Evolutionary conservation across 2,329 filamentous ascomycete genomes (phyloP), one percentile per base, ranked within the genome.

Genomic region (Karstenula rhodostoma): DNA sequence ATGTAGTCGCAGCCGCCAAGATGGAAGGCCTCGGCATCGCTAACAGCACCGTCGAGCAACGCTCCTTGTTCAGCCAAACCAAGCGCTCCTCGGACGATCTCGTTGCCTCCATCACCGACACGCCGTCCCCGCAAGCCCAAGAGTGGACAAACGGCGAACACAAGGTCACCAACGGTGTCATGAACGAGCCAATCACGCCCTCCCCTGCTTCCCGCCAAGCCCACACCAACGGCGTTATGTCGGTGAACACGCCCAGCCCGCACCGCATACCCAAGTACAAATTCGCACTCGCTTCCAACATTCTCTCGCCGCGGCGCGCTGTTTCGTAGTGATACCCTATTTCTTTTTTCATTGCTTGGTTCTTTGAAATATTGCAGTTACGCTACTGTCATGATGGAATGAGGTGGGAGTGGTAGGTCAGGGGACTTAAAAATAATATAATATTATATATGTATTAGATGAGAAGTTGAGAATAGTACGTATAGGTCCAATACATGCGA

Each of bases 11-110:
- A 5, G 64, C 60, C 8, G 69, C 69, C 9, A 71, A 69, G 22
- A 56, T 70, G 1, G 67, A 75, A 50, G 68, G 71, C 3, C 59
- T 72, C 12, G 72, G 72, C 8, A 65, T 74, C 25, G 51, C 65
- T 1, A 64, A 64, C 40, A 56, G 43, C 35, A 63, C 58, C 19
- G 61, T 70, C 1, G 71, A 72, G 7, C 61, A 40, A 22, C 33
- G 33, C 7, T 40, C 67, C 4, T 61, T 67, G 10, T 77, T 77
- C 57, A 66, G 71, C 4, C 73, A 77, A 48, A 76, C 75, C 1
- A 76, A 74, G 54, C 52, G 63, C 17, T 76, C 72, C 0, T 77
- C 74, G 0, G 74, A 77, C 37, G 73, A 77, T 5, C 64, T 77
- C 1, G 71, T 76, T 3, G 67, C 68, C 4, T 70, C 67, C 3